Base-by-base conservation (phyloP, 495 filamentous ascomycete species). In the Rhypophila decipiens region DNA sequence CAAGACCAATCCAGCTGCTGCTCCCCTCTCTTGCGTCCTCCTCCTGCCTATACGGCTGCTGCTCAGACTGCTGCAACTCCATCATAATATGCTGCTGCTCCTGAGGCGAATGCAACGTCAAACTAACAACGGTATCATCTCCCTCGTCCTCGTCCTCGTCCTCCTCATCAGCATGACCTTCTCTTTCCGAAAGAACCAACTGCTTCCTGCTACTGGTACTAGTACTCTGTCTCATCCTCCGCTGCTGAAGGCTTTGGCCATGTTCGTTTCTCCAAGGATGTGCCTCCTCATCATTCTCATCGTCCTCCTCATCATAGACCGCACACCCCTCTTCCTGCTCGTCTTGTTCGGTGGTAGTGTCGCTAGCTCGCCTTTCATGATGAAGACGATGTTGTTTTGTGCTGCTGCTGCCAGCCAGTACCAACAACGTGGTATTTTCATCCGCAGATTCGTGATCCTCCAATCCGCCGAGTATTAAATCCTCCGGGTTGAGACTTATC, bases 401-500 rank as follows among this genome's bases (percentile, higher is more conserved):
- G n/a, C n/a, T n/a, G n/a, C n/a, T n/a, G n/a, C n/a, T n/a, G n/a
- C n/a, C n/a, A n/a, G n/a, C n/a, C n/a, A n/a, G n/a, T n/a, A n/a
- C n/a, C n/a, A n/a, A n/a, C n/a, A n/a, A n/a, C n/a, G n/a, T n/a
- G n/a, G n/a, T n/a, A n/a, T n/a, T n/a, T n/a, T n/a, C n/a, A n/a
- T n/a, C n/a, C n/a, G n/a, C n/a, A n/a, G n/a, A n/a, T n/a, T 52
- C 47, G 11, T 12, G 22, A 8, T 52, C 23, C 31, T 60, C 55
- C 49, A 50, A 38, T 33, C 42, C 43, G 18, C 45, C 58, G 2
- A 74, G 44, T 40, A n/a, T n/a, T n/a, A 72, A 40, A 7, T 59
- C 58, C 34, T 71, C 71, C 37, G 60, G 70, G 40, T 71, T 71
- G 46, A 72, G 55, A 17, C 46, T 44, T 24, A 65, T 23, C 15